phyloP scores from a whole-genome alignment of 169 alveolate species.

The Plasmodium reichenowi region DNA sequence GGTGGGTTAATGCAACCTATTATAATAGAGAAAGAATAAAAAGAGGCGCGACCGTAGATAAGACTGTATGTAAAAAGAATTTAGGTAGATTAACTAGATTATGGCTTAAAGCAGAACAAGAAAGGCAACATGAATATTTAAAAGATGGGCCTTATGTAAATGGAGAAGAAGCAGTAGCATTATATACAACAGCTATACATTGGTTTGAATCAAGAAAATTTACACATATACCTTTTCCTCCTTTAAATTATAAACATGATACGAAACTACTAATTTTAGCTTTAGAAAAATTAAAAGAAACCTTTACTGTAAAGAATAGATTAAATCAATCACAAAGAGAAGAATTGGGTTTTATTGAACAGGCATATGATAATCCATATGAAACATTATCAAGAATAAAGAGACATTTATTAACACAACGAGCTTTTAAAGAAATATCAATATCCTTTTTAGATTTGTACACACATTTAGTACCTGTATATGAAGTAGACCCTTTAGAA shows the following conservation, averaged over 20 bases:
- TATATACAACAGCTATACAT: conserved; percentile 99
- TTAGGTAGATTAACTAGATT: conserved; percentile 99
- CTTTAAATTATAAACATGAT: conserved; percentile 99
- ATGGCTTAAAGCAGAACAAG: conserved; percentile 98
- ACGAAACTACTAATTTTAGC: conserved; percentile 98
- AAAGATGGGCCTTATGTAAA: conserved; percentile 99
- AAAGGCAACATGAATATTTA: conserved; percentile 98
- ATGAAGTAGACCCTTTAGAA: conserved; percentile 99
- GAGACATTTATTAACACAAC: conserved; percentile 98
- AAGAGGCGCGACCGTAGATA: conserved; percentile 99
- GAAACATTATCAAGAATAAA: conserved; percentile 99
- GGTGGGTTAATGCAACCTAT: conserved; percentile 99
- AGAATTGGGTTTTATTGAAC: conserved; percentile 99
- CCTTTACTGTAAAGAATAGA: conserved; percentile 96
- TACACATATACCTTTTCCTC: conserved; percentile 99
- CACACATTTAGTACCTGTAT: conserved; percentile 99
- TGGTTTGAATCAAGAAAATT: conserved; percentile 99
- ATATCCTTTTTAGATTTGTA: conserved; percentile 99
- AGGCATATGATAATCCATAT: conserved; percentile 99
- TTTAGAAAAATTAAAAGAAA: conserved; percentile 98
- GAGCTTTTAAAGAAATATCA: conserved; percentile 99
- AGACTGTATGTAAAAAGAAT: conserved; percentile 99
- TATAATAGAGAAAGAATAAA: conserved; percentile 99
- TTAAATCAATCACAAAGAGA: conserved; percentile 98
- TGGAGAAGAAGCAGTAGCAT: conserved; percentile 99